These are phyloP conservation scores for Lunasporangiospora selenospora DNA, from an alignment of 192 early-diverging fungal species.

Conservation along the genomic window DNA sequence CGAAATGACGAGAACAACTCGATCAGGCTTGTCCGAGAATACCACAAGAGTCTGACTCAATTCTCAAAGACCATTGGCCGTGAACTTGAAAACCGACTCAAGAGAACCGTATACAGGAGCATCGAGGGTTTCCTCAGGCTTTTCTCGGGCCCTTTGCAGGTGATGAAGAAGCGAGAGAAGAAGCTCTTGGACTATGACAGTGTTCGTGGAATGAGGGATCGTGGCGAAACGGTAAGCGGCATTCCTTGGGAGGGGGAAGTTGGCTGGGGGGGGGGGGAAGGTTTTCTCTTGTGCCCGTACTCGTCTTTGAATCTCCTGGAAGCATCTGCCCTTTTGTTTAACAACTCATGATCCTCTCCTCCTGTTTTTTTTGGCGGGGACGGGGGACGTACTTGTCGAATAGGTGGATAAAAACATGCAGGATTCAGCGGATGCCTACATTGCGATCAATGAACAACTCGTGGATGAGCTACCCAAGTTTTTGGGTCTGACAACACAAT, in stretches of 20 bases:
- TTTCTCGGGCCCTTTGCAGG: conserved; percentile 68
- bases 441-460: conserved; percentile 73
- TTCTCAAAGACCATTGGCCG: conserved; percentile 48
- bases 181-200: conserved; percentile 79
- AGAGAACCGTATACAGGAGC: conserved; percentile 51
- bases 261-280: too few relatives aligned
- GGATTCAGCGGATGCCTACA: conserved; percentile 69
- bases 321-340: neutral
- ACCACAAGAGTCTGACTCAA: conserved; percentile 33
- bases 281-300: too few relatives aligned
- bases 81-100: conserved; percentile 47
- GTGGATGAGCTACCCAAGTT: conserved; percentile 77
- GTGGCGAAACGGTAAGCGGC: conserved; percentile 60
- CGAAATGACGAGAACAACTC: conserved; percentile 23
- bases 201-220: conserved; percentile 60
- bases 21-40: conserved; percentile 30
- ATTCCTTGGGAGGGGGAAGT: conserved; percentile 3
- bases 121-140: conserved; percentile 56
- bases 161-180: conserved; percentile 76
- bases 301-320: neutral
- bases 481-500: conserved; percentile 59
- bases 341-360: neutral
- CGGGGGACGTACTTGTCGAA: neutral
- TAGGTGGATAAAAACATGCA: conserved; percentile 70
- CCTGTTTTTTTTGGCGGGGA: neutral